These are phyloP conservation scores for Mycosphaerella sp. DNA, from an alignment of 2,329 filamentous ascomycete species.

Conservation along the genomic window DNA sequence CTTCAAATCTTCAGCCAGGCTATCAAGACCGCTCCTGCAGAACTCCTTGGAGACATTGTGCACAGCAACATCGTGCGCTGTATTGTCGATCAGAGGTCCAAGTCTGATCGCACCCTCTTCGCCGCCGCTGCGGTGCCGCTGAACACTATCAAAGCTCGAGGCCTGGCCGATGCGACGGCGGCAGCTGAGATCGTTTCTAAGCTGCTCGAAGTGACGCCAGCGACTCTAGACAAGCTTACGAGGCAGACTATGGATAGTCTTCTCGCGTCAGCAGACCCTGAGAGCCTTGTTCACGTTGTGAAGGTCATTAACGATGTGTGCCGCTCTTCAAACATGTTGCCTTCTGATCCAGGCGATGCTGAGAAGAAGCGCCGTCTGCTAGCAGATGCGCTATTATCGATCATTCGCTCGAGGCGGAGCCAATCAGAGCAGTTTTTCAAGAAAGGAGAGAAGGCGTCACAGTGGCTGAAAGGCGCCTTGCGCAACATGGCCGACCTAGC, in stretches of 20 bases:
- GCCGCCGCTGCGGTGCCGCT: conserved; percentile 69
- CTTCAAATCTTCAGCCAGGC: conserved; percentile 81
- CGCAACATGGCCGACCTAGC: conserved; percentile 26
- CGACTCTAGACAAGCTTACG: conserved; percentile 80
- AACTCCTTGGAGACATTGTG: conserved; percentile 58
- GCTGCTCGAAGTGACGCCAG: conserved; percentile 63
- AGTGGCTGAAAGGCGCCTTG: conserved; percentile 25
- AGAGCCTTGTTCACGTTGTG: conserved; percentile 48
- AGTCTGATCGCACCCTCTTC: conserved; percentile 71
- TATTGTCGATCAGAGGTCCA: conserved; percentile 73
- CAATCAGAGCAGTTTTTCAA: conserved; percentile 27
- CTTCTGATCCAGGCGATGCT: conserved; percentile 39
- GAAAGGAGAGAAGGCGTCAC: conserved; percentile 24
- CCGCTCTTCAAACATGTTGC: conserved; percentile 37
- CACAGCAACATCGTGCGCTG: conserved; percentile 76
- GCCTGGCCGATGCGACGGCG: conserved; percentile 54
- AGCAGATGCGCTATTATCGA: conserved; percentile 48
- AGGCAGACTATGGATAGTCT: conserved; percentile 75
- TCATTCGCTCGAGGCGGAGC: conserved; percentile 37
- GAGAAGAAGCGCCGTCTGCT: conserved; percentile 47
- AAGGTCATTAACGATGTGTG: conserved; percentile 43
- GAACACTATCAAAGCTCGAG: conserved; percentile 61
- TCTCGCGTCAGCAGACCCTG: conserved; percentile 53
- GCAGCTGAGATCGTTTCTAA: conserved; percentile 57
- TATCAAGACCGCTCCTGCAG: conserved; percentile 48